A percentile compares a stretch with the other conserved stretches of the same genome.
phyloP scores from a whole-genome alignment of 2,329 filamentous ascomycete species.

The Cryphonectria nitschkei region DNA sequence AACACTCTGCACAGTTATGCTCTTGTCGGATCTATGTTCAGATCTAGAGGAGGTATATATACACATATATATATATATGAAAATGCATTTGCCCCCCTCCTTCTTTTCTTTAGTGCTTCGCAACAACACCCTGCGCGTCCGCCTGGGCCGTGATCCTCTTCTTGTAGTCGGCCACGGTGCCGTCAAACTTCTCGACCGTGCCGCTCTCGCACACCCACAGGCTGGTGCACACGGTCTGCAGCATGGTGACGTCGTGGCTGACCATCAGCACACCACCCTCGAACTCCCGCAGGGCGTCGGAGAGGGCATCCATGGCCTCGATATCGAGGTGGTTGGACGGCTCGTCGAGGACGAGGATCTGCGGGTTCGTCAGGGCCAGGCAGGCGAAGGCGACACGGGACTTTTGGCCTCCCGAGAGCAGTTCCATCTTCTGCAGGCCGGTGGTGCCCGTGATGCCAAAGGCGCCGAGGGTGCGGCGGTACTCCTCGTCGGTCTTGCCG shows the following conservation, averaged over 20 bases:
- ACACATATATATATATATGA: background rate
- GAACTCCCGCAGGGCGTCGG: slow-evolving; percentile 81
- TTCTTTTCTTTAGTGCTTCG: slow-evolving; percentile 52
- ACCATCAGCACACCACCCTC: slow-evolving; percentile 98
- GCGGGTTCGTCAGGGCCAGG: slow-evolving; percentile 87
- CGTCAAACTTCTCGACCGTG: slow-evolving; percentile 93
- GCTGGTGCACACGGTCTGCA: slow-evolving; percentile 92
- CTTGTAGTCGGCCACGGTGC: slow-evolving; percentile 96
- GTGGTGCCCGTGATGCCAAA: slow-evolving; percentile 92
- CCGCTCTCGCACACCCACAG: slow-evolving; percentile 97
- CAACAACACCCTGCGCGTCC: slow-evolving; percentile 83
- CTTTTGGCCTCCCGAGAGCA: slow-evolving; percentile 96
- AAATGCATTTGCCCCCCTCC: background rate
- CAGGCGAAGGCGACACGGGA: slow-evolving; percentile 99
- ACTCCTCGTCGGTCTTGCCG: slow-evolving; percentile 93
- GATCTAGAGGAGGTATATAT: background rate
- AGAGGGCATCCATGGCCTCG: slow-evolving; percentile 96
- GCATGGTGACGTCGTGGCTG: slow-evolving; percentile 97
- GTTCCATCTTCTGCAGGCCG: slow-evolving; percentile 91
- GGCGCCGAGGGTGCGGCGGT: slow-evolving; percentile 90
- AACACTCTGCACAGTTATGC: background rate
- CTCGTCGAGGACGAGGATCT: slow-evolving; percentile 97
- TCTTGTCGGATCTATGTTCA: slow-evolving; percentile 1
- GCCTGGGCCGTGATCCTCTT: slow-evolving; percentile 92
- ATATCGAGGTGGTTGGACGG: slow-evolving; percentile 99